These are phyloP conservation scores for Magnusiomyces sp. DNA, from an alignment of 1,139 yeast genomes.

Conservation along the genomic window DNA sequence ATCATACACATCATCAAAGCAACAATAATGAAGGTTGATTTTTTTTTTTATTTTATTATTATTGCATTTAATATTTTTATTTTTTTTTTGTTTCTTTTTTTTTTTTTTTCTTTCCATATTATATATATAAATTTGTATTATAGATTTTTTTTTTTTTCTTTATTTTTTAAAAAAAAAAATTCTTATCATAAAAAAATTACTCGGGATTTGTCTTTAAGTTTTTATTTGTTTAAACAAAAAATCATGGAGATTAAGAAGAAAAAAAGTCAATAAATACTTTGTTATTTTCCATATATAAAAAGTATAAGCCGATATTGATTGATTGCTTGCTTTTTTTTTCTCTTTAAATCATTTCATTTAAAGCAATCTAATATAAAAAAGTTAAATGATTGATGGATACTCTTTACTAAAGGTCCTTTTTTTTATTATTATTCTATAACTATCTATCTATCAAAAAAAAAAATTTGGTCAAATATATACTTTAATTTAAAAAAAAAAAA, in stretches of 20 bases:
- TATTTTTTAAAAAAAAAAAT: neutral
- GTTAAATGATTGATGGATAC: too few relatives aligned
- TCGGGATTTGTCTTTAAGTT: neutral
- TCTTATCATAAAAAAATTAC: too few relatives aligned
- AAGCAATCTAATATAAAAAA: neutral
- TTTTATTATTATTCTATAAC: too few relatives aligned
- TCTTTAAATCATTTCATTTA: too few relatives aligned
- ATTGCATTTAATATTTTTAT: too few relatives aligned
- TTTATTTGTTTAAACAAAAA: neutral
- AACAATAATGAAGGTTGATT: neutral
- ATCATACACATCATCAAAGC: neutral
- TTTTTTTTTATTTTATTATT: neutral
- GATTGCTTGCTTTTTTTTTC: neutral
- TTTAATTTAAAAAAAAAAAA: too few relatives aligned
- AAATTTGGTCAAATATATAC: too few relatives aligned
- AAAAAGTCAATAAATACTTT: neutral
- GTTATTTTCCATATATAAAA: neutral
- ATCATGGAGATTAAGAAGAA: neutral
- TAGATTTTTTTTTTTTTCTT: neutral
- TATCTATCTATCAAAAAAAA: too few relatives aligned
- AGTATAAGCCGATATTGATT: neutral
- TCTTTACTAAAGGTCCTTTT: too few relatives aligned
- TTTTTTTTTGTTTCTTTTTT: too few relatives aligned
- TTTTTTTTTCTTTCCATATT: neutral
- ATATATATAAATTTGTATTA: neutral